phyloP scores from a whole-genome alignment of 805 yeast genomes.

The Torulaspora quercuum region DNA sequence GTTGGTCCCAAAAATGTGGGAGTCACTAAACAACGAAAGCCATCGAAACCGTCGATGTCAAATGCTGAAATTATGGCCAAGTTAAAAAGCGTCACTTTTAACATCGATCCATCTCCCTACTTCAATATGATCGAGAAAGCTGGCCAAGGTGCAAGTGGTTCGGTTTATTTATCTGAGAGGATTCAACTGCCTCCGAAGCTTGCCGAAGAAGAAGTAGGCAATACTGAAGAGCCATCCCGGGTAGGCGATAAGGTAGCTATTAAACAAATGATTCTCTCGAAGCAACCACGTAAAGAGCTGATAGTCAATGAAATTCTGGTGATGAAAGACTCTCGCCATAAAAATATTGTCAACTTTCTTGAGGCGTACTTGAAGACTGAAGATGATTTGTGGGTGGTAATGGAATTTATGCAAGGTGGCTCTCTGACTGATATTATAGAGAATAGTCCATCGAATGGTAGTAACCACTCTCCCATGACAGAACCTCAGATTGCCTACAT shows the following conservation, averaged over 20 bases:
- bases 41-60: slow-evolving; percentile 61
- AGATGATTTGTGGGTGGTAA: slow-evolving; percentile 93
- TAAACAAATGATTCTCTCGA: slow-evolving; percentile 88
- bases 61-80: slow-evolving; percentile 84
- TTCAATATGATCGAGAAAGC: slow-evolving; percentile 77
- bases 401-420: slow-evolving; percentile 99
- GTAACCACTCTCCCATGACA: slow-evolving; percentile 43
- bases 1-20: slow-evolving; percentile 28
- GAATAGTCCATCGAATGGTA: slow-evolving; percentile 58
- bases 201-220: slow-evolving; percentile 14
- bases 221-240: slow-evolving; percentile 28
- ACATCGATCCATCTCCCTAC: slow-evolving; percentile 79
- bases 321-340: slow-evolving; percentile 93
- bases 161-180: slow-evolving; percentile 82
- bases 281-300: slow-evolving; percentile 91
- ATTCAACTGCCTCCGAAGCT: slow-evolving; percentile 39
- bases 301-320: slow-evolving; percentile 94
- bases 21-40: slow-evolving; percentile 42
- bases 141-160: slow-evolving; percentile 98
- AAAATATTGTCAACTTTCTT: slow-evolving; percentile 89
- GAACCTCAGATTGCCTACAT: slow-evolving; percentile 92
- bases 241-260: slow-evolving; percentile 79
- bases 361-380: slow-evolving; percentile 82
- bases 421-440: slow-evolving; percentile 93
- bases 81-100: slow-evolving; percentile 75